Base-by-base conservation (phyloP, 2,329 filamentous ascomycete species). In the Coniochaeta sp. region DNA sequence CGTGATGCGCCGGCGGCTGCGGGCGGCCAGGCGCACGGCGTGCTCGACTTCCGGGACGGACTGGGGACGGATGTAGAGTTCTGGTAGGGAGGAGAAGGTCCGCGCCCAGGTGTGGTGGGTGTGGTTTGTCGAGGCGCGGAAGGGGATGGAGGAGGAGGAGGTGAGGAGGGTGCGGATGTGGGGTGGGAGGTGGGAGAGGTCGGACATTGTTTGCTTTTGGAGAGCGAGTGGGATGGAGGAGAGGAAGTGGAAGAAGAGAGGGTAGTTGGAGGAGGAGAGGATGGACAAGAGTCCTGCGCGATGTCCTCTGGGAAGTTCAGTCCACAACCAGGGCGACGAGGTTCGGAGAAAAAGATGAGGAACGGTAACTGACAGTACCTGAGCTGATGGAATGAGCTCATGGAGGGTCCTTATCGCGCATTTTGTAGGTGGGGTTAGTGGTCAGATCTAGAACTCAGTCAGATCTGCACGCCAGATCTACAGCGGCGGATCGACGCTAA, bases 61-160 rank as follows among this genome's bases (percentile, higher is more conserved):
- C 68, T 89, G 83, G 2, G 95, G 95, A 68, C 90, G 90, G 67
- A 98, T 86, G 76, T 93, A 97, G 61, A 98, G 86, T 78, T 97
- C 92, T 2, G 95, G 95, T 19, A 87, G 84, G 58, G 89, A 95
- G 69, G 89, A 88, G 77, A 96, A 97, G 57, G 95, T 98, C 70
- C 88, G 88, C 43, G 95, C 95, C 95, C 95, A 99, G 22, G 95
- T 99, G 68, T 88, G 88, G 77, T 98, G 95, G 57, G 87, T 76
- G 73, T 98, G 87, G 59, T 84, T 79, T 62, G 83, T 78, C 61
- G 81, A 81, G 6, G 90, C 90, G 72, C 88, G 89, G 77, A 98
- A 96, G 50, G 91, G 86, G 54, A 69, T 70, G 60, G 38, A n/a
- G 38, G 56, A 44, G 34, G 56, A 43, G 56, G 34, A 43, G 38